phyloP scores from a whole-genome alignment of 2,329 filamentous ascomycete genomes.

The Xylariales sp. region DNA sequence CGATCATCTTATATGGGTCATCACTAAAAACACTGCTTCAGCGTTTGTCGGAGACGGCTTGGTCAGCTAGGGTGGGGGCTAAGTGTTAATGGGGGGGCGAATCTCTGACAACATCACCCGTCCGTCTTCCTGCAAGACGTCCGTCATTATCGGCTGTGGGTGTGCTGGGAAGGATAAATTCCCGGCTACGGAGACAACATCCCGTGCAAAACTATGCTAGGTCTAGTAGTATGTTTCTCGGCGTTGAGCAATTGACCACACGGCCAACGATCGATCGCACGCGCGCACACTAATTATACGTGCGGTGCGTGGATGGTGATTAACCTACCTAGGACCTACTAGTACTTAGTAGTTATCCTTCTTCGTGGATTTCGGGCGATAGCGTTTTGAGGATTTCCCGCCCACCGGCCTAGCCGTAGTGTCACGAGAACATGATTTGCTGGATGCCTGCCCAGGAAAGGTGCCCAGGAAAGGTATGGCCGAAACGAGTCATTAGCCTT shows the following conservation, averaged over 20 bases:
- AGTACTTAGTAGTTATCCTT: too few species aligned
- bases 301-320: neutral
- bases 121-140: constrained; percentile 27
- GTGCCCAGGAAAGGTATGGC: constrained; percentile 17
- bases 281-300: constrained; percentile 9
- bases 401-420: neutral
- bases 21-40: constrained; percentile 18
- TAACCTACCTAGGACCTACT: neutral
- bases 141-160: constrained; percentile 17
- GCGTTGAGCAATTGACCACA: constrained; percentile 20
- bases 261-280: constrained; percentile 26
- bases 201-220: constrained; percentile 32
- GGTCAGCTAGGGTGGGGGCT: constrained; percentile 21
- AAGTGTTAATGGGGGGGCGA: constrained; percentile 21
- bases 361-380: neutral
- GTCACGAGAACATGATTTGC: too few species aligned
- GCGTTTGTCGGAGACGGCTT: constrained; percentile 20
- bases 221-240: constrained; percentile 13
- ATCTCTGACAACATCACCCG: constrained; percentile 27
- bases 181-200: constrained; percentile 21
- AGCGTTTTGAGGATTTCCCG: neutral
- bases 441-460: neutral
- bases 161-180: constrained; percentile 18
- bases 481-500: constrained; percentile 23
- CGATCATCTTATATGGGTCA: constrained; percentile 30